Base-by-base conservation (phyloP, 139 green algal genomes). In the Chlorella sp. region DNA sequence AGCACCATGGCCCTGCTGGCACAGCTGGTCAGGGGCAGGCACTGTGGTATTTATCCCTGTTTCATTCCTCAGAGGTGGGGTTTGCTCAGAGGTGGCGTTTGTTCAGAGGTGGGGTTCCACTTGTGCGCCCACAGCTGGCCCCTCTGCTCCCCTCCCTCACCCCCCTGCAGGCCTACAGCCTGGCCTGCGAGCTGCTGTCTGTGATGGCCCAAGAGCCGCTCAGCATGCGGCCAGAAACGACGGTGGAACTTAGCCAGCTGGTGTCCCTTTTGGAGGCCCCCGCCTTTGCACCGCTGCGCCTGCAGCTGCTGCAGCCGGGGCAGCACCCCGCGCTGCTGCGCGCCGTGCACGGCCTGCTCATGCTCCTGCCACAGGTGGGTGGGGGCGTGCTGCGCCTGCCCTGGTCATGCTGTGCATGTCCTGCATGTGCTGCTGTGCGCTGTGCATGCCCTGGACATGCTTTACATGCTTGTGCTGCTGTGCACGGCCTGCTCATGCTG, bases 351-450 rank as follows among this genome's bases (percentile, higher is more conserved):
- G 95, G 93, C 14, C 91, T 99, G 83, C 95, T 99, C n/a, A 97
- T 98, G 95, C 95, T 99, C 86, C 94, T 99, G 66, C 98, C 98
- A 24, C 98, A 99, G 93, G 73, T 76, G 81, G 3, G 81, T 15
- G 24, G 69, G 69, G 1, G 69, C 30, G 64, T 16, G 64, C 64
- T 73, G 64, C 11, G 22, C 64, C 2, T 30, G 22, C 64, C 64
- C 14, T 34, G 22, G 24, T 34, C 14, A 86, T 91, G 40, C 94
- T 99, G 61, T 99, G 90, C 97, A 99, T 90, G 95, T 93, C 14
- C 91, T 99, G 83, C 95, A 99, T 30, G 97, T 98, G 95, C 95
- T 99, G 87, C 94, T 99, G 66, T 98, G 97, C 24, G 98, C 99
- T 93, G 73, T 76, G 81, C 0, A 57, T 19, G 30, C 22, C 5